Evolutionary conservation across 148 eudicot species (phyloP).

Genomic region (Persicaria tinctoria): DNA sequence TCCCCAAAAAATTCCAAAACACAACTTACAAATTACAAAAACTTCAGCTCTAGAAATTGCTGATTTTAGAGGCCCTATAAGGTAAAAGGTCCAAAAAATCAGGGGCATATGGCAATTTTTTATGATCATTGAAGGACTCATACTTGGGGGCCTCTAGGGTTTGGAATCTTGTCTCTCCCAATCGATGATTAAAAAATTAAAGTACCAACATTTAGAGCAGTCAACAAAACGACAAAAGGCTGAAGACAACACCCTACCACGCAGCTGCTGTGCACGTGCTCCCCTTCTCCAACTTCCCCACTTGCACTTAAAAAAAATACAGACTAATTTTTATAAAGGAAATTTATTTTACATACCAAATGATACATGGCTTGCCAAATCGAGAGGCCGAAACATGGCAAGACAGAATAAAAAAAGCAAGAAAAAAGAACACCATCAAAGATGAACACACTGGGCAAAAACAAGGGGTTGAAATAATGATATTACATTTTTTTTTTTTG

Average conservation of each 20-base stretch:
- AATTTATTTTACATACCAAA: too few species aligned
- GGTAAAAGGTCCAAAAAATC: neutral
- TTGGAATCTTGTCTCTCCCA: slow-evolving; percentile 6
- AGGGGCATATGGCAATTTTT: neutral
- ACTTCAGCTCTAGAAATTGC: neutral
- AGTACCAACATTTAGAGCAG: slow-evolving; percentile 16
- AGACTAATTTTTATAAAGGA: too few species aligned
- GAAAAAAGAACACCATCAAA: too few species aligned
- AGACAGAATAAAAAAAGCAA: too few species aligned
- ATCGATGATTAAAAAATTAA: slow-evolving; percentile 7
- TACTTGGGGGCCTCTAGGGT: neutral
- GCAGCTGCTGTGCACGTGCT: slow-evolving; percentile 63
- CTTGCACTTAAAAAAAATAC: neutral
- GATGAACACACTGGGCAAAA: too few species aligned
- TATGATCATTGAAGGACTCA: neutral
- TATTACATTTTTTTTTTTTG: too few species aligned
- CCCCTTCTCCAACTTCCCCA: slow-evolving; percentile 24
- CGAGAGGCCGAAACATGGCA: too few species aligned
- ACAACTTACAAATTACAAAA: neutral
- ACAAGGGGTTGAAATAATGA: too few species aligned
- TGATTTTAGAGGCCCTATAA: neutral
- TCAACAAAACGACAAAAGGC: slow-evolving; percentile 45
- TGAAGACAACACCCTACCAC: slow-evolving; percentile 21
- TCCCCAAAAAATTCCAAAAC: neutral
- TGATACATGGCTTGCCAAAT: too few species aligned